Conservation (phyloP, 1,139 yeast species). For the Wickerhamiella infanticola region DNA sequence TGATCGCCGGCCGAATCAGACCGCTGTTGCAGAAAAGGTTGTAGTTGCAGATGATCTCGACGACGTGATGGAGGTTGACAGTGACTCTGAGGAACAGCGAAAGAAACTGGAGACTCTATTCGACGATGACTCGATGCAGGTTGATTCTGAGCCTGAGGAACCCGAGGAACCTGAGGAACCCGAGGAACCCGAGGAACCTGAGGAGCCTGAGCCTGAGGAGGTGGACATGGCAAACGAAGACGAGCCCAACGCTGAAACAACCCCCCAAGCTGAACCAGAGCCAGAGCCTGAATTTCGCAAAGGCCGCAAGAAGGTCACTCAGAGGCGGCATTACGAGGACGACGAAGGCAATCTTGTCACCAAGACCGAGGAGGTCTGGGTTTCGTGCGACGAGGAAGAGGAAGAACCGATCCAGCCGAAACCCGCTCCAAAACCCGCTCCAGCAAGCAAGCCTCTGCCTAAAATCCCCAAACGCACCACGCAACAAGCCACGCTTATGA, state of each 20-base stretch:
- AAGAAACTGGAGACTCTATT: slow-evolving; percentile 1
- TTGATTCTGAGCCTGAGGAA: neutral
- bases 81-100: neutral
- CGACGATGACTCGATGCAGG: neutral
- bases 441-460: neutral
- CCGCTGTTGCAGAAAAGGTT: neutral
- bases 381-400: neutral
- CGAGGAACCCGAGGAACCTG: neutral
- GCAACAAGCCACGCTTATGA: slow-evolving; percentile 1
- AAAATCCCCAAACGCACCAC: neutral
- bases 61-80: neutral
- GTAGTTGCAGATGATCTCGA: neutral
- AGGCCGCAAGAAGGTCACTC: neutral
- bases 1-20: neutral
- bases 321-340: neutral
- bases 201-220: neutral
- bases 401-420: neutral
- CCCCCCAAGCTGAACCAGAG: neutral
- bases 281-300: neutral
- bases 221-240: neutral
- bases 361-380: neutral
- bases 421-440: neutral
- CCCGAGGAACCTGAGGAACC: neutral
- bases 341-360: neutral
- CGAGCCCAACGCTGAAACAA: neutral